Percentiles rank a stretch among this genome's conserved stretches.
phyloP scores from a whole-genome alignment of 2,329 filamentous ascomycete genomes.

The Hymenoscyphus fructigenus region DNA sequence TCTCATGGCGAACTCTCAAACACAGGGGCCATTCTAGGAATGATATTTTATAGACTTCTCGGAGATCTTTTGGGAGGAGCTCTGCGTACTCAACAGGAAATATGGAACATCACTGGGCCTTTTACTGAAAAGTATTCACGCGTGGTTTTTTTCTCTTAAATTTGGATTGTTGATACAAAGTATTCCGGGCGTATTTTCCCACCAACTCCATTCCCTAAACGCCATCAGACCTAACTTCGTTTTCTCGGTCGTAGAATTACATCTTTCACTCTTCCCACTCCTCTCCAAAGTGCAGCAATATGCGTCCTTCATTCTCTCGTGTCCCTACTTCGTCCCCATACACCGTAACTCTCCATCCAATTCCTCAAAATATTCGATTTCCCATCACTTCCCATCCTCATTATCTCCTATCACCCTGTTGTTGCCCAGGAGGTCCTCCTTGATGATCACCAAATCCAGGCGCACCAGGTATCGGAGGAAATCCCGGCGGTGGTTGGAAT shows the following conservation, averaged over 20 bases:
- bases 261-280: not conserved
- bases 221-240: not conserved
- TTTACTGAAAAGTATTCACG: too few species aligned
- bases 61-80: too few species aligned
- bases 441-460: conserved; percentile 6
- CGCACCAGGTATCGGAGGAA: conserved; percentile 25
- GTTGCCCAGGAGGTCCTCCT: conserved; percentile 15
- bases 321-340: not conserved
- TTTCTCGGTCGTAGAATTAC: conserved; percentile 1
- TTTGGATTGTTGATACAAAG: not conserved
- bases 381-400: not conserved
- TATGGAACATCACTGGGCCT: not conserved
- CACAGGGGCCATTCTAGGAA: too few species aligned
- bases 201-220: conserved; percentile 4
- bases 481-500: conserved; percentile 26
- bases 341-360: not conserved
- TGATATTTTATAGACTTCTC: too few species aligned
- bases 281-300: not conserved
- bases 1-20: too few species aligned
- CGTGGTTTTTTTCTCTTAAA: not conserved
- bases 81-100: too few species aligned
- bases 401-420: conserved; percentile 17
- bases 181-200: not conserved
- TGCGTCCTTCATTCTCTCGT: not conserved
- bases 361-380: not conserved